Evolutionary conservation across 805 yeast genomes (phyloP), one percentile per base, ranked within the genome.

Genomic region (Lipomyces yamadae): DNA sequence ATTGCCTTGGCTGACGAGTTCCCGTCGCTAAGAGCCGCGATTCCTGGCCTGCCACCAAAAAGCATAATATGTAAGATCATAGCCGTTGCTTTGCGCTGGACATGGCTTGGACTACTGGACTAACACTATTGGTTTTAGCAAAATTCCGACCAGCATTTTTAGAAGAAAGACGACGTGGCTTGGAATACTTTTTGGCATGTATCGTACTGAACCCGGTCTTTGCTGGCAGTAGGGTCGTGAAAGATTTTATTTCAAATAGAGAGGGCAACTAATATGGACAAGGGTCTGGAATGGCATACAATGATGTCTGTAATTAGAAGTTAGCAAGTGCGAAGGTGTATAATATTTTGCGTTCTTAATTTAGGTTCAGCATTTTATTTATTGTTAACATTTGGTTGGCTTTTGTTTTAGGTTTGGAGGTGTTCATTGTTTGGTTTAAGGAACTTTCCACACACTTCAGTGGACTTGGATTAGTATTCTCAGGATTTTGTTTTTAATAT

Each of bases 31-130:
- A 52, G 61, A 13, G 71, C 72, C n/a, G 79, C 80, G 64, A 76
- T 86, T 15, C 84, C 86, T 3, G 73, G 72, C 5, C 72, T 81
- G n/a, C 86, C 86, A 6, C 83, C 85, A 2, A 83, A 82, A 65
- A 75, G 81, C 50, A 61, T 78, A 60, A 70, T 72, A 18, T 69
- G 71, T 68, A 58, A 11, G 71, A 6, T n/a, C 15, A 18, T 39
- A 37, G 11, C 6, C 24, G 15, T n/a, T 24, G 39, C 24, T 55
- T 74, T 3, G 18, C n/a, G 5, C 42, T 2, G 30, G 6, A 18
- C 42, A 73, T 72, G 8, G 72, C 42, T 58, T 75, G 60, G 66
- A 64, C 68, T 54, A 11, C 56, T 75, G 60, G 66, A 64, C 68
- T 54, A 11, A 56, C 37, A 11, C 15, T 11, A 15, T 30, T 35